Conservation (phyloP, 1,139 yeast genomes). For the Zygotorulaspora mrakii region DNA sequence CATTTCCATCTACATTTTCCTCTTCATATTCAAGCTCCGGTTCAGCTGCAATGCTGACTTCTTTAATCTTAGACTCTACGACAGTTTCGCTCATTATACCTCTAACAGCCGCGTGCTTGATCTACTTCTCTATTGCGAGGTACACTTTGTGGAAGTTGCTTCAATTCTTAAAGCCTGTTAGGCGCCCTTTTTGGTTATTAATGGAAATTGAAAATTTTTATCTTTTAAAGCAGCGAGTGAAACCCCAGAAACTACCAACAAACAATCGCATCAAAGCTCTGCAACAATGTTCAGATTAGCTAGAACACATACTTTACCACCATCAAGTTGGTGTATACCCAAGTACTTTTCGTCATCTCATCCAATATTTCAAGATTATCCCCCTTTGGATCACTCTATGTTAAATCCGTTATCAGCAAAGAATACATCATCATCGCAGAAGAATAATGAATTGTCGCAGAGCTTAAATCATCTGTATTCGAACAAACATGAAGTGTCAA, state of each 20-base stretch:
- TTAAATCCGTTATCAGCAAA: conserved; percentile 17
- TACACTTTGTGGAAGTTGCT: too few species aligned
- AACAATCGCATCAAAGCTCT: not conserved
- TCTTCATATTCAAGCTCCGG: conserved; percentile 4
- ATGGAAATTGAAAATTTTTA: conserved; percentile 4
- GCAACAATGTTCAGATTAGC: conserved; percentile 5
- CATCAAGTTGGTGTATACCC: not conserved
- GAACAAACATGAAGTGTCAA: conserved; percentile 6
- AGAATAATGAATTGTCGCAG: conserved; percentile 10
- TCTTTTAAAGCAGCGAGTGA: not conserved
- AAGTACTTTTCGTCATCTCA: conserved; percentile 8
- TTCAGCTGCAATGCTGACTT: conserved; percentile 6
- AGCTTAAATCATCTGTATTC: conserved; percentile 9
- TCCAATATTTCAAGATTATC: conserved; percentile 11
- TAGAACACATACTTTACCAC: not conserved
- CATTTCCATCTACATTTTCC: conserved; percentile 6
- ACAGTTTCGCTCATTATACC: not conserved
- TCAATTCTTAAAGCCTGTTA: not conserved
- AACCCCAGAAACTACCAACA: not conserved
- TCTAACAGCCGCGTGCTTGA: too few species aligned
- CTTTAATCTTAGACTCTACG: not conserved
- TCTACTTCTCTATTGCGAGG: too few species aligned
- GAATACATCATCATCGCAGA: conserved; percentile 3
- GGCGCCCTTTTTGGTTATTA: not conserved
- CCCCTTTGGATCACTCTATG: conserved; percentile 18